phyloP scores from a whole-genome alignment of 208 protist species.

The Kentomonas sorsogonicus region DNA sequence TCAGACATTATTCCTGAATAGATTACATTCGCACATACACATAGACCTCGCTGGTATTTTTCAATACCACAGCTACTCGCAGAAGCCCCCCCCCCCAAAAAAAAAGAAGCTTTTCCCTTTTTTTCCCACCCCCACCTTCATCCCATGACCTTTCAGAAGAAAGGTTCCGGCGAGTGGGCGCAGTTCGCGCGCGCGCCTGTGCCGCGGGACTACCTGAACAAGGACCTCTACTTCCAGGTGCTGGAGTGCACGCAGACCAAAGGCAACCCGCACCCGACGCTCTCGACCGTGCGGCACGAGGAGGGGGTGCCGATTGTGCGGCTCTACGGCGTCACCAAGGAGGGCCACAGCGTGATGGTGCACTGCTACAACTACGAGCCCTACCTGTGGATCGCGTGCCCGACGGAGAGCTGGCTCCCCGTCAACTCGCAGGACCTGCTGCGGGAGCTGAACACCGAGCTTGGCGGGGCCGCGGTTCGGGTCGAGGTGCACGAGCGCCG shows the following conservation, averaged over 20 bases:
- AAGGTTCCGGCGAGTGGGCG: slow-evolving; percentile 22
- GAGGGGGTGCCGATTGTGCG: slow-evolving; percentile 89
- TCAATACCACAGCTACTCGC: too few relatives aligned
- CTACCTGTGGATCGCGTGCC: slow-evolving; percentile 94
- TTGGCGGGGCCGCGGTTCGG: slow-evolving; percentile 76
- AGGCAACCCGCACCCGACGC: slow-evolving; percentile 40
- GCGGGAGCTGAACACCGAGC: slow-evolving; percentile 67
- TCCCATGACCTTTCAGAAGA: too few relatives aligned
- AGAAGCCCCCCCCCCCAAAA: too few relatives aligned
- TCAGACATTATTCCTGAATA: too few relatives aligned
- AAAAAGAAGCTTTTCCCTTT: too few relatives aligned
- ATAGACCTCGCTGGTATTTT: not conserved
- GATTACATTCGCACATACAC: slow-evolving; percentile 14
- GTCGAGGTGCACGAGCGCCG: slow-evolving; percentile 70
- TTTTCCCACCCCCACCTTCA: too few relatives aligned
- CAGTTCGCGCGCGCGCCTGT: slow-evolving; percentile 28
- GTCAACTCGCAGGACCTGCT: slow-evolving; percentile 66
- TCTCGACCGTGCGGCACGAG: slow-evolving; percentile 62
- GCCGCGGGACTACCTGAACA: slow-evolving; percentile 34
- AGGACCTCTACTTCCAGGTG: slow-evolving; percentile 75
- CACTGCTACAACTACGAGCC: slow-evolving; percentile 96
- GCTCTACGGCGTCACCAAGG: slow-evolving; percentile 90
- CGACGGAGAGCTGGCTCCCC: slow-evolving; percentile 65
- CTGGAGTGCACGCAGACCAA: slow-evolving; percentile 87
- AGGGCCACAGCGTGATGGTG: slow-evolving; percentile 87